Base-by-base conservation (phyloP, 495 filamentous ascomycete species). In the Immersiella caudata region DNA sequence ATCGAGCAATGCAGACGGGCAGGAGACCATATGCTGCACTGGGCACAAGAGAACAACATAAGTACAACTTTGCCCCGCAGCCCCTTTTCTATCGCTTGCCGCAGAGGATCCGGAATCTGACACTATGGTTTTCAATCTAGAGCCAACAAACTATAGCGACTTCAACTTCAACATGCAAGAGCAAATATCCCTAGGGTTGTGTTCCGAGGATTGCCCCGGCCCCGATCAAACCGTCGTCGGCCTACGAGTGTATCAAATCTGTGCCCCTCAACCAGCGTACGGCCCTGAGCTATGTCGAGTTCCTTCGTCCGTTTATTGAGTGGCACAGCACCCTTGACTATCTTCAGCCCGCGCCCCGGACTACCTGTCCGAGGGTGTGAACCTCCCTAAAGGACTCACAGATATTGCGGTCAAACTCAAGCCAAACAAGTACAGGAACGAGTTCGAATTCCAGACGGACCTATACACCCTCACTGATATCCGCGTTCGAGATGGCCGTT, bases 371-470 rank as follows among this genome's bases (percentile, higher is more conserved):
- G 76, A 80, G 6, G 62, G 72, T 1, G 76, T 80, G n/a, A 82
- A 85, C 54, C 68, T 85, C 21, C 26, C 78, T 0, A 71, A 73
- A 2, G 78, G 75, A 4, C 67, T 84, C 4, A 74, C 29, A 33
- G 29, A 33, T 8, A 33, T 33, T 8, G 29, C 29, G 29, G 29
- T 8, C 29, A 33, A 33, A 33, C 29, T 33, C 29, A 33, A 33
- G 29, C 8, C 29, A 8, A 25, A n/a, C 5, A 36, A 24, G 6
- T 86, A 81, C 68, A 67, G 58, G 7, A 83, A 78, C 46, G 81
- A 86, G 70, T 85, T 80, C 62, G 82, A 85, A 5, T 85, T 85
- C 66, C 79, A 84, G 18, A 55, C 78, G 2, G 82, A 82, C 8
- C 26, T 74, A 0, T 29, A 68, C 49, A 62, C 29, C 29, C 29